These are phyloP conservation scores for Nicotiana benthamiana DNA, from an alignment of 257 asterid genomes.

Conservation along the genomic window DNA sequence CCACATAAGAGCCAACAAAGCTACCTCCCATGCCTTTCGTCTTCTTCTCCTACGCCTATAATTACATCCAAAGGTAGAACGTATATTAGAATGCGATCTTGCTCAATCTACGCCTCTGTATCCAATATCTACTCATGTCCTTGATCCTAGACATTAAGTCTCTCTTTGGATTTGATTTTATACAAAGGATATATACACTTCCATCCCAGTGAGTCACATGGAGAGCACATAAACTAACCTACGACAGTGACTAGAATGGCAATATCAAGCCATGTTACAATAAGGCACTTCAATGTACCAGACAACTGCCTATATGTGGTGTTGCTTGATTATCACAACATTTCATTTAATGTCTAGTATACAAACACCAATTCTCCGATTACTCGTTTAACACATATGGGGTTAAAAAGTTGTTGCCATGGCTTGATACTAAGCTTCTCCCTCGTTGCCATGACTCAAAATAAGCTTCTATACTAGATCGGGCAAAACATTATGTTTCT, in stretches of 20 bases:
- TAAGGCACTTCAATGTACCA: neutral
- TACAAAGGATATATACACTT: neutral
- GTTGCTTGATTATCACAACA: neutral
- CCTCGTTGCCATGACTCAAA: neutral
- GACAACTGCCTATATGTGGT: neutral
- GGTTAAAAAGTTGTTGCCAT: neutral
- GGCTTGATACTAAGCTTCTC: neutral
- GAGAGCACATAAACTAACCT: neutral
- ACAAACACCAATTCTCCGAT: neutral
- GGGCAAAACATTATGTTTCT: neutral
- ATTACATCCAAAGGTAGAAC: neutral
- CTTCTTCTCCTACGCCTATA: no score
- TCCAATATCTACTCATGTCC: neutral
- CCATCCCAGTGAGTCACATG: neutral
- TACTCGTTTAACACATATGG: neutral
- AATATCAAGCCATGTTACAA: neutral
- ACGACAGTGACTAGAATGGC: neutral
- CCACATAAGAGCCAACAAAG: no score
- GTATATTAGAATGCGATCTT: neutral
- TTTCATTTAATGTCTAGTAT: neutral
- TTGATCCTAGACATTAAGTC: neutral
- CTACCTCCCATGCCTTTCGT: no score
- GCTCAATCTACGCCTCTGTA: neutral
- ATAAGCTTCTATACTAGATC: neutral
- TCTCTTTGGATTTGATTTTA: neutral